phyloP scores from a whole-genome alignment of 2,329 filamentous ascomycete genomes.

The Diatrype stigma region DNA sequence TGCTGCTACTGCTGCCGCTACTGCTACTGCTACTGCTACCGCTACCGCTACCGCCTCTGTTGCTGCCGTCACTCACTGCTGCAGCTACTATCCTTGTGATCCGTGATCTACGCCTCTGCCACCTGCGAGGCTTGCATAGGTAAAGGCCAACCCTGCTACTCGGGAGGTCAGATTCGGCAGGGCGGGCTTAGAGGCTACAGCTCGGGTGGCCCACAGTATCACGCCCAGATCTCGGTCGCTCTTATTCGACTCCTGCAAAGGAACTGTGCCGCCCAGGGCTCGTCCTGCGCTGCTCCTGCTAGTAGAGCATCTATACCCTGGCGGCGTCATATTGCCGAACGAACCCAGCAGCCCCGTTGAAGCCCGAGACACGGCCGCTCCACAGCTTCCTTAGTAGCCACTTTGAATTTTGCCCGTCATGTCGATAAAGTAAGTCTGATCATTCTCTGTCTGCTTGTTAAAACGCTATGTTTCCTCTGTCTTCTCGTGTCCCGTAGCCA shows the following conservation, averaged over 20 bases:
- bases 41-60: no score
- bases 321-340: constrained; percentile 27
- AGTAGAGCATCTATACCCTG: constrained; percentile 25
- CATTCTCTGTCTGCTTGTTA: constrained; percentile 20
- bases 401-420: constrained; percentile 29
- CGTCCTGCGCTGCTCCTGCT: constrained; percentile 21
- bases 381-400: constrained; percentile 23
- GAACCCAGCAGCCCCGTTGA: constrained; percentile 32
- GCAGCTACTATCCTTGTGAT: neutral
- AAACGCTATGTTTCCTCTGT: constrained; percentile 8
- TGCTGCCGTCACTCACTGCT: neutral
- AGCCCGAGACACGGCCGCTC: constrained; percentile 24
- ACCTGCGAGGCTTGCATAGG: constrained; percentile 21
- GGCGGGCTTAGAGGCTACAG: constrained; percentile 21
- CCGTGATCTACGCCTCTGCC: constrained; percentile 9
- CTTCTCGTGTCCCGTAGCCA: constrained; percentile 3
- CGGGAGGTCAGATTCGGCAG: constrained; percentile 22
- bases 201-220: constrained; percentile 29
- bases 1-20: neutral
- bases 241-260: constrained; percentile 26
- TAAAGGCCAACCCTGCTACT: constrained; percentile 12
- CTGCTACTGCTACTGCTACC: no score
- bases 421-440: constrained; percentile 36
- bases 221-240: constrained; percentile 28
- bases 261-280: constrained; percentile 31